A percentile compares a stretch with the other conserved stretches of the same genome.
Evolutionary conservation across 345 rosid species (phyloP).

Genomic region (Moricandia moricandioides): DNA sequence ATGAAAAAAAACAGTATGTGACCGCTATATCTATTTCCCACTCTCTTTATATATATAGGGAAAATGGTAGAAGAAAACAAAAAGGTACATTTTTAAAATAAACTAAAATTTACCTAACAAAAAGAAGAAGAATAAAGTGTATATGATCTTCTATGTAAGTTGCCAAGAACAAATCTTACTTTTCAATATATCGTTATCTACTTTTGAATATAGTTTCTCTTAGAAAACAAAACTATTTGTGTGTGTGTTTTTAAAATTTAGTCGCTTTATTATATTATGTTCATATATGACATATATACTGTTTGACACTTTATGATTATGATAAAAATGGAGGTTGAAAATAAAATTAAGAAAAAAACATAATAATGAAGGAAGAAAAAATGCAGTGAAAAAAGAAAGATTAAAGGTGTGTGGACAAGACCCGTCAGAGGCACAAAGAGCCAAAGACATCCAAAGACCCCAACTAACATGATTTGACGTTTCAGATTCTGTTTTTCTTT

Average conservation of each 20-base stretch:
- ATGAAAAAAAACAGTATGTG: neutral
- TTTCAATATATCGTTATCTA: neutral
- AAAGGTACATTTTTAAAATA: neutral
- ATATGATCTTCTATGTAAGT: neutral
- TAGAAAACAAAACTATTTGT: neutral
- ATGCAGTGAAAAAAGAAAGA: neutral
- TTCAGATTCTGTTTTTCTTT: constrained; percentile 75
- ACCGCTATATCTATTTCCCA: neutral
- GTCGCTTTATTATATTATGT: neutral
- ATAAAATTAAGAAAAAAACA: constrained; percentile 9
- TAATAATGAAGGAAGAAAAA: constrained; percentile 14
- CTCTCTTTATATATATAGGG: neutral
- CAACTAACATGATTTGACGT: constrained; percentile 86
- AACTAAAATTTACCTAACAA: neutral
- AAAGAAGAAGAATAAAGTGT: neutral
- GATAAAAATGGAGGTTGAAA: neutral
- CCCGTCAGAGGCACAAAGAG: constrained; percentile 38
- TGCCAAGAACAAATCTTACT: neutral
- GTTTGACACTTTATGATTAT: neutral
- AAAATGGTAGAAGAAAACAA: neutral
- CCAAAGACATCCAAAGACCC: constrained; percentile 52
- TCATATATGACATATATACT: neutral
- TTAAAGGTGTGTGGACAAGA: constrained; percentile 42
- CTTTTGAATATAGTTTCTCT: neutral
- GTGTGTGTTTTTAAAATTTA: neutral